Evolutionary conservation across 31 red algal genomes (phyloP), one percentile per base, ranked within the genome.

Genomic region (Asparagopsis taxiformis): DNA sequence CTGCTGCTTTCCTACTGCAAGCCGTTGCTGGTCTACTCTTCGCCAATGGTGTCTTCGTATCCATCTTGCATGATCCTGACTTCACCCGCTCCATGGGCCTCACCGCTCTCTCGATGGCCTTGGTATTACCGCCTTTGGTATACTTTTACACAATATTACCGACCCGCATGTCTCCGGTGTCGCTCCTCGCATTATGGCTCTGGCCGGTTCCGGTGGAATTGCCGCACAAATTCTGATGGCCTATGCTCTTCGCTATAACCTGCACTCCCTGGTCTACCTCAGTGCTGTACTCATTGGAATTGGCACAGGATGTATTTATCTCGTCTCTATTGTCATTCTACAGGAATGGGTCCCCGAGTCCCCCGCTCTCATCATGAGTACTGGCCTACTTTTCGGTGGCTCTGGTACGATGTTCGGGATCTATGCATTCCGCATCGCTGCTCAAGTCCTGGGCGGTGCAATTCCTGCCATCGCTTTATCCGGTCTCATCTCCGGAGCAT

Each of bases 311-410:
- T 46, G 32, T 2, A 62, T 77, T 26, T 77, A 77, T 15, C 57
- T 77, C 43, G 59, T 77, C 56, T 31, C 54, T 19, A 77, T 77
- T 24, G 32, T 64, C 38, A 26, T 77, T 3, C 39, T 77, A 8
- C 73, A 77, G 23, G 59, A 64, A 24, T 77, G 73, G 73, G 56
- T 77, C 9, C 73, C 73, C 33, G 73, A 62, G 50, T 64, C 56
- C 15, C 41, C 73, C 28, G 73, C 32, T 16, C 35, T 65, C 0
- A 38, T 65, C 2, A 77, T 58, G 1, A 58, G 73, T 28, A 20
- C 58, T 46, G 58, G 56, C 39, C 59, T 77, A n/a, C 56, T 65
- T 23, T 49, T 65, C 36, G 56, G 59, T 23, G 73, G 73, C 41
- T 55, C 43, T 24, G 73, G 73, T 32, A 46, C 73, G 13, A 33